Percentiles rank a stretch among this genome's conserved stretches.
phyloP scores from a whole-genome alignment of 2,329 filamentous ascomycete species.

The Fusarium sp. region DNA sequence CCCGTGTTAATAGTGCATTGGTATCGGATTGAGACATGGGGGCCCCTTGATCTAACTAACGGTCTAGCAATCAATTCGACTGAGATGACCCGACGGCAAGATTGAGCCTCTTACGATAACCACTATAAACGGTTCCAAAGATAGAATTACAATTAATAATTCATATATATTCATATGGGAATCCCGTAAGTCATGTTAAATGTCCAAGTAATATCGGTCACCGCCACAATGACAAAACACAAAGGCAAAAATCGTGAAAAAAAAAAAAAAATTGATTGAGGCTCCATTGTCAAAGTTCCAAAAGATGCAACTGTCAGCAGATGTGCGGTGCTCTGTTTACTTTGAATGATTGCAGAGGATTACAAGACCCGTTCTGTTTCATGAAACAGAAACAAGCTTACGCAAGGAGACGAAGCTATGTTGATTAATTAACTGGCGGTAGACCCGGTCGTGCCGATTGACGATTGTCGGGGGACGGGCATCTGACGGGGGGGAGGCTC shows the following conservation, averaged over 20 bases:
- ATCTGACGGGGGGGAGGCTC: slow-evolving; percentile 7
- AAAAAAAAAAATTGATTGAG: background rate
- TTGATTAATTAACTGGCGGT: slow-evolving; percentile 13
- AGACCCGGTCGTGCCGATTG: slow-evolving; percentile 19
- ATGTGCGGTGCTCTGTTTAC: background rate
- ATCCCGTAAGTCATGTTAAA: background rate
- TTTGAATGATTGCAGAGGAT: slow-evolving; percentile 22
- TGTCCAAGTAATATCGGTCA: background rate
- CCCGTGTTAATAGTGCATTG: background rate
- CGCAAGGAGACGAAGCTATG: slow-evolving; percentile 4
- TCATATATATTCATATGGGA: background rate
- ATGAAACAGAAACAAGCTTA: slow-evolving; percentile 37
- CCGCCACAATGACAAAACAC: background rate
- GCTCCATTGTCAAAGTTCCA: background rate
- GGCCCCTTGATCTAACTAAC: background rate
- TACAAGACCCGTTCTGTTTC: slow-evolving; percentile 23
- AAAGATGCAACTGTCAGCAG: background rate
- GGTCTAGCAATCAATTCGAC: background rate
- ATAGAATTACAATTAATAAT: background rate
- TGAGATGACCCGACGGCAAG: background rate
- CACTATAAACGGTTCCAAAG: background rate
- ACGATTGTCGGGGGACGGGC: slow-evolving; percentile 8
- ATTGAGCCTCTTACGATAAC: background rate
- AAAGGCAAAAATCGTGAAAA: background rate
- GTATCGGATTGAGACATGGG: background rate